Conservation (phyloP, 352 stramenopile species). For the Phytophthora cactorum region DNA sequence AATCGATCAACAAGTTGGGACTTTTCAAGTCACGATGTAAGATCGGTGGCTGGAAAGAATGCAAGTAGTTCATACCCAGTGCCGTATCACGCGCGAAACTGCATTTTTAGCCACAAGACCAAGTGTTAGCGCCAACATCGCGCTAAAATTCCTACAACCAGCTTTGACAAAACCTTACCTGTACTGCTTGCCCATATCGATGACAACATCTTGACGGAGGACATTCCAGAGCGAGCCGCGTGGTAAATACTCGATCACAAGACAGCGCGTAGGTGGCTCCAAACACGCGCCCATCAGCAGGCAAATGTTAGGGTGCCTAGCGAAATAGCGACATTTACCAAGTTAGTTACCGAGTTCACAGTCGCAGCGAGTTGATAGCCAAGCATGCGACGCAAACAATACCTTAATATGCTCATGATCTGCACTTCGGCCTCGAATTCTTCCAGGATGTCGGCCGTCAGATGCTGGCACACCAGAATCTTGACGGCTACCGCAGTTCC, state of each 20-base stretch:
- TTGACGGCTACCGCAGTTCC: slow-evolving; percentile 85
- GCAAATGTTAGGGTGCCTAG: slow-evolving; percentile 89
- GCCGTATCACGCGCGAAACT: slow-evolving; percentile 85
- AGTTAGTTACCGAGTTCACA: slow-evolving; percentile 8
- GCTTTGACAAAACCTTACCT: slow-evolving; percentile 41
- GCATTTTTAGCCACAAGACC: not conserved
- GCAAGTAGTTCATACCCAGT: slow-evolving; percentile 89
- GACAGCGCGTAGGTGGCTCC: slow-evolving; percentile 76
- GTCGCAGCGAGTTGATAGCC: too few species aligned
- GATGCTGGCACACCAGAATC: slow-evolving; percentile 83
- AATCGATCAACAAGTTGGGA: slow-evolving; percentile 82
- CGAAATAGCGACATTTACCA: slow-evolving; percentile 1
- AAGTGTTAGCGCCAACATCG: slow-evolving; percentile 1
- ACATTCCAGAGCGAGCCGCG: slow-evolving; percentile 88
- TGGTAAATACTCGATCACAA: slow-evolving; percentile 89
- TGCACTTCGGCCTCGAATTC: slow-evolving; percentile 90
- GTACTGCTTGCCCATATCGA: slow-evolving; percentile 75
- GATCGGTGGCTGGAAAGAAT: slow-evolving; percentile 88
- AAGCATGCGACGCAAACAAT: slow-evolving; percentile 3
- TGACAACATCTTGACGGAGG: slow-evolving; percentile 77
- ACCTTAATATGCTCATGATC: slow-evolving; percentile 91
- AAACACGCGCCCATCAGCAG: slow-evolving; percentile 85
- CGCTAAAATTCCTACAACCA: not conserved
- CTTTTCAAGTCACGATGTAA: slow-evolving; percentile 90
- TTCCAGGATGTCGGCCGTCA: slow-evolving; percentile 85